Conservation (phyloP, 2,329 filamentous ascomycete genomes). For the Colletotrichum costaricense region DNA sequence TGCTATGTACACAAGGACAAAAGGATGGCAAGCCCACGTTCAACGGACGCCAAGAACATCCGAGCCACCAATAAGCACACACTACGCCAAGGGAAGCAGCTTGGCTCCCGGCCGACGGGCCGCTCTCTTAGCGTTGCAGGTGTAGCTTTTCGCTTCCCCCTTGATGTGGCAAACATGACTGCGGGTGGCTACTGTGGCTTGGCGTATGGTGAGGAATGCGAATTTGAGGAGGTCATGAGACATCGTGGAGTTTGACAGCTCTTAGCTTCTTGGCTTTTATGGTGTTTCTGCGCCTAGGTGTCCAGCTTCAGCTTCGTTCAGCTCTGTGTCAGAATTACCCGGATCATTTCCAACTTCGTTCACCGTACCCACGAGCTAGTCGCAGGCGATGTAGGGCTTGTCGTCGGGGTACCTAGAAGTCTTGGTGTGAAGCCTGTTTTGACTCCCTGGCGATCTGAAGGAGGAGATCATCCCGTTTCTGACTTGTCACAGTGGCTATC, state of each 20-base stretch:
- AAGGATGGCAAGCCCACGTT: neutral
- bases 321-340: neutral
- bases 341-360: neutral
- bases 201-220: neutral
- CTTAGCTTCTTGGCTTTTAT: neutral
- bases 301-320: neutral
- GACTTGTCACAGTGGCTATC: neutral
- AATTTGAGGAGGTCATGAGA: neutral
- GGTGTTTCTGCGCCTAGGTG: neutral
- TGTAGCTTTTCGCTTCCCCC: neutral
- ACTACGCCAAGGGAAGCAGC: neutral
- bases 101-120: neutral
- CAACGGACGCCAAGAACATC: conserved; percentile 5
- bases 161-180: neutral
- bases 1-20: neutral
- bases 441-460: neutral
- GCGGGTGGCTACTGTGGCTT: neutral
- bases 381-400: neutral
- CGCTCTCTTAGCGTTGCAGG: neutral
- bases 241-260: neutral
- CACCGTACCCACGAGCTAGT: neutral
- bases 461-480: neutral
- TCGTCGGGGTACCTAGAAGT: neutral
- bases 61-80: neutral
- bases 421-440: neutral